These are phyloP conservation scores for Zygosaccharomyces bisporus DNA, from an alignment of 805 yeast genomes.

Conservation along the genomic window DNA sequence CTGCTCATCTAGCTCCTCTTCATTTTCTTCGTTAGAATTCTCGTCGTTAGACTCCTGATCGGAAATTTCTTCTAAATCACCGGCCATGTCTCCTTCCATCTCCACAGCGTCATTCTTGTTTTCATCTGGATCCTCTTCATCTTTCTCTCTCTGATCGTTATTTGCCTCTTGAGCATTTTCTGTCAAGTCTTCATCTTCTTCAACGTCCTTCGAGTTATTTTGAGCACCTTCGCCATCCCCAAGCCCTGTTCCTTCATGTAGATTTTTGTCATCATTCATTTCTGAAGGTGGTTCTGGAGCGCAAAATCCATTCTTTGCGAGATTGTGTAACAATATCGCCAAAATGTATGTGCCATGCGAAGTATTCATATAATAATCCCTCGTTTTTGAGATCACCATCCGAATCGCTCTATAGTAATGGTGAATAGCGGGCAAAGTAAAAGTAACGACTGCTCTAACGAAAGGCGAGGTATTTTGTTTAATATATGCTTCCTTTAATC, in stretches of 20 bases:
- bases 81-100: constrained; percentile 97
- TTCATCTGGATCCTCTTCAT: constrained; percentile 44
- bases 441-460: constrained; percentile 47
- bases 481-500: constrained; percentile 40
- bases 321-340: constrained; percentile 48
- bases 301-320: constrained; percentile 85
- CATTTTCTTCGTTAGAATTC: constrained; percentile 53
- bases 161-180: constrained; percentile 75
- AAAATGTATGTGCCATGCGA: constrained; percentile 63
- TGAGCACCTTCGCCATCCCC: constrained; percentile 93
- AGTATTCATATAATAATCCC: constrained; percentile 48
- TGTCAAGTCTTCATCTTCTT: constrained; percentile 83
- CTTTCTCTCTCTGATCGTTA: constrained; percentile 66
- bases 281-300: constrained; percentile 74
- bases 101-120: constrained; percentile 87
- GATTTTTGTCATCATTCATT: constrained; percentile 58
- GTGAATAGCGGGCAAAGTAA: constrained; percentile 59
- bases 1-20: constrained; percentile 81
- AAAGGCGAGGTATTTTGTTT: constrained; percentile 37
- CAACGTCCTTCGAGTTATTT: constrained; percentile 77
- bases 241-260: constrained; percentile 83
- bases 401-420: constrained; percentile 53
- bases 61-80: constrained; percentile 76
- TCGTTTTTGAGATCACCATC: constrained; percentile 43
- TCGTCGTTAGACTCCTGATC: constrained; percentile 59